Percentiles rank a stretch among this genome's conserved stretches.
phyloP scores from a whole-genome alignment of 192 early-diverging fungal genomes.

The Coemansia sp. region DNA sequence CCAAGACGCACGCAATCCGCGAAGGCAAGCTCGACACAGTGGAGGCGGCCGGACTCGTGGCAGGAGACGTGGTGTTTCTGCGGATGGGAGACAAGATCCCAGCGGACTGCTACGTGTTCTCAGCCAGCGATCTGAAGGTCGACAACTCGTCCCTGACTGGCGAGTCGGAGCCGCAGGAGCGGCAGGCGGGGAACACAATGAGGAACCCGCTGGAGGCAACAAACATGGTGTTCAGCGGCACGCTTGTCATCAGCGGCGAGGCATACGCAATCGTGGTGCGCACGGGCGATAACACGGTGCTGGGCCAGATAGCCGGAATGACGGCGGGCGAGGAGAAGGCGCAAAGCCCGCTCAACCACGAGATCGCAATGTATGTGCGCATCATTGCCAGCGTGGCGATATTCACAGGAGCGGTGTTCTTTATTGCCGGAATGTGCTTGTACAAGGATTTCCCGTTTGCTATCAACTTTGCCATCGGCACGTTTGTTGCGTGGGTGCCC shows the following conservation, averaged over 20 bases:
- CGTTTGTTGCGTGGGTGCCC: slow-evolving; percentile 89
- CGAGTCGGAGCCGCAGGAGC: slow-evolving; percentile 93
- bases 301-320: slow-evolving; percentile 92
- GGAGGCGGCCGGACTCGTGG: slow-evolving; percentile 72
- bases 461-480: slow-evolving; percentile 91
- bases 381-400: slow-evolving; percentile 82
- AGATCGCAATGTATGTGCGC: slow-evolving; percentile 82
- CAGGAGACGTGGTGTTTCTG: slow-evolving; percentile 87
- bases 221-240: slow-evolving; percentile 90
- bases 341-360: slow-evolving; percentile 70
- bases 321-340: slow-evolving; percentile 78
- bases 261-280: slow-evolving; percentile 91
- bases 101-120: slow-evolving; percentile 84
- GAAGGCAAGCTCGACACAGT: slow-evolving; percentile 70
- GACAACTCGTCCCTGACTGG: slow-evolving; percentile 97
- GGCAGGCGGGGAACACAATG: slow-evolving; percentile 62
- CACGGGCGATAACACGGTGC: slow-evolving; percentile 90
- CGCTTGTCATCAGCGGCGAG: slow-evolving; percentile 82
- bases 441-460: slow-evolving; percentile 64
- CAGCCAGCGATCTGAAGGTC: slow-evolving; percentile 86
- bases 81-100: slow-evolving; percentile 95
- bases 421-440: slow-evolving; percentile 69
- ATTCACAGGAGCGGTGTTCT: slow-evolving; percentile 80
- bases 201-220: slow-evolving; percentile 90
- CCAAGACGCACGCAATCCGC: slow-evolving; percentile 78